Evolutionary conservation across 148 eudicot species (phyloP), one percentile per base, ranked within the genome.

Genomic region (Camellia sinensis): DNA sequence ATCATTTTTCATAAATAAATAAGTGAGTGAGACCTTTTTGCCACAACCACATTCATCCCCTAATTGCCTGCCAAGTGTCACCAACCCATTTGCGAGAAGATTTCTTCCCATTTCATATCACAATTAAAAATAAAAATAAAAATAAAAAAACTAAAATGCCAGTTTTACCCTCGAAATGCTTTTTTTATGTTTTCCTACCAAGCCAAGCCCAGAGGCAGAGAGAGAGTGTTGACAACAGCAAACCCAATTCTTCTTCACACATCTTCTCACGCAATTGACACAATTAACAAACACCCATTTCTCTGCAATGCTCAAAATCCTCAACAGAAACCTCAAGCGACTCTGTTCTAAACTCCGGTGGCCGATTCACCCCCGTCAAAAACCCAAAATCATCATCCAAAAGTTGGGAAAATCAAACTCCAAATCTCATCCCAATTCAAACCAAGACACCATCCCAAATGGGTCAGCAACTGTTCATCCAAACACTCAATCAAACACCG

Each of bases 241-340:
- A 29, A 29, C 37, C 67, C 0, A 13, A 29, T 21, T n/a, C 9
- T 63, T 2, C 3, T 14, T 66, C 1, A 18, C 11, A 6, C 40
- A 45, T 0, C 59, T 19, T 63, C 50, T 76, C n/a, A 37, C 22
- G 78, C 78, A 56, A 59, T 75, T 2, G 22, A 17, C 54, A 63
- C 2, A 61, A 7, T 1, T 7, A 3, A 6, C 3, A 19, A 14
- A 40, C 54, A 37, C 59, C 45, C 5, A 66, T 62, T 75, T 62
- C 77, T 48, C 79, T 41, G 74, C 67, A 50, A 95, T 95, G 98
- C 85, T 93, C 2, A 81, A 70, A 71, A 67, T 86, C 62, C 79
- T 95, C 81, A 88, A 85, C 88, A 84, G 48, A n/a, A 86, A 85
- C 79, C 88, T 94, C 82, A 83, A 84, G 75, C 94, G 90, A 21